Percentiles rank a stretch among this genome's conserved stretches.
Evolutionary conservation across 2,329 filamentous ascomycete species (phyloP).

Genomic region (Botrytis pseudocinerea): DNA sequence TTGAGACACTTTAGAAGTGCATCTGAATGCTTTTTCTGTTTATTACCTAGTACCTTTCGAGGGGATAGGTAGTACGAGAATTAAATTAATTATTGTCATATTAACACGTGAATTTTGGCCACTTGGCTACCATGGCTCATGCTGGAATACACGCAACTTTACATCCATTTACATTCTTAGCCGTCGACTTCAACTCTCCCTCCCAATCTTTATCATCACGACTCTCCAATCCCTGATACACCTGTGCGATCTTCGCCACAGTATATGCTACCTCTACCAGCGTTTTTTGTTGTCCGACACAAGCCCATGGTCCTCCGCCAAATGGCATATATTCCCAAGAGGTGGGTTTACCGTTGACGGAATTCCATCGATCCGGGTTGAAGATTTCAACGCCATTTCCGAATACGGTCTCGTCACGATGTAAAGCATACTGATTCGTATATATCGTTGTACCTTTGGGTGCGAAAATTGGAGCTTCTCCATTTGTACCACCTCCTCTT

Average conservation of each 20-base stretch:
- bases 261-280: conserved; percentile 23
- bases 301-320: conserved; percentile 45
- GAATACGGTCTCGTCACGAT: conserved; percentile 43
- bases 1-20: neutral
- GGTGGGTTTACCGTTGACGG: conserved; percentile 11
- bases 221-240: conserved; percentile 20
- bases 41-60: neutral
- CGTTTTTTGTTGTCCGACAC: conserved; percentile 54
- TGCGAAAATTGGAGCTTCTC: conserved; percentile 40
- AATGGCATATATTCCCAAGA: conserved; percentile 4
- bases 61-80: neutral
- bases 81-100: neutral
- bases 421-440: conserved; percentile 38
- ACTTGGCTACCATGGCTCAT: neutral
- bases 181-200: conserved; percentile 12
- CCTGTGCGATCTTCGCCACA: conserved; percentile 21
- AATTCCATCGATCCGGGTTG: conserved; percentile 42
- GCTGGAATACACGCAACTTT: neutral
- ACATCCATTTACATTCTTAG: conserved; percentile 19
- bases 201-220: neutral
- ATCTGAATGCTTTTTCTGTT: neutral
- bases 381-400: conserved; percentile 43
- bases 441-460: conserved; percentile 35
- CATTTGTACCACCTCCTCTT: conserved; percentile 41
- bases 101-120: too few relatives aligned